A percentile compares a stretch with the other conserved stretches of the same genome.
phyloP scores from a whole-genome alignment of 2,329 filamentous ascomycete genomes.

The Cladophialophora chaetospira region DNA sequence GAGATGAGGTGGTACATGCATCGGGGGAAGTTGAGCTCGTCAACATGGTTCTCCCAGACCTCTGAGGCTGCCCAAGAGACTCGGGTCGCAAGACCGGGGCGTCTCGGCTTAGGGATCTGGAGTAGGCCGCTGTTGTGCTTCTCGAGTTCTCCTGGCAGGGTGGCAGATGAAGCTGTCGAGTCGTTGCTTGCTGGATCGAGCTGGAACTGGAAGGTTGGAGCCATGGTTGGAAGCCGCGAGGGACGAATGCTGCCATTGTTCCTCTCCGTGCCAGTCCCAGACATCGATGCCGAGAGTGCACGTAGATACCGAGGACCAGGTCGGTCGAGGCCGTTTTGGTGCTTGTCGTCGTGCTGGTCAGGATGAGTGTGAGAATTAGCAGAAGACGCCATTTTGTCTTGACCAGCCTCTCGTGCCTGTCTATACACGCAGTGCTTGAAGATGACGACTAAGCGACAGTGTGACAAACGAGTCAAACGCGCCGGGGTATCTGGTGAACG shows the following conservation, averaged over 20 bases:
- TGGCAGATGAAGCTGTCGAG: neutral
- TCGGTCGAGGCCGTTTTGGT: neutral
- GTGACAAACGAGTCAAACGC: neutral
- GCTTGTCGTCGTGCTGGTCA: neutral
- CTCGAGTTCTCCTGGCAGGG: neutral
- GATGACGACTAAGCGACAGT: neutral
- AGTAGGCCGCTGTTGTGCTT: neutral
- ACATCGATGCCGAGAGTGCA: neutral
- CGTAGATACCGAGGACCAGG: neutral
- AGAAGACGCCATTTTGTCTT: neutral
- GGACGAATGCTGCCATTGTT: neutral
- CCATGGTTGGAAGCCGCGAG: neutral
- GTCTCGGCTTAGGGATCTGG: neutral
- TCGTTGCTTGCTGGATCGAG: neutral
- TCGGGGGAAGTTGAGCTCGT: conserved; percentile 18
- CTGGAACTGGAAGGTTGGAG: neutral
- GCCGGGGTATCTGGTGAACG: neutral
- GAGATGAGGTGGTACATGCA: conserved; percentile 22
- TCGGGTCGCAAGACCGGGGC: neutral
- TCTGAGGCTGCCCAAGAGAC: neutral
- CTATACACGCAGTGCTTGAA: neutral
- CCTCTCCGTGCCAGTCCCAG: neutral
- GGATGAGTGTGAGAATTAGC: neutral
- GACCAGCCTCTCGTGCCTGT: neutral
- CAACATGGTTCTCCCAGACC: conserved; percentile 17